A percentile compares a stretch with the other conserved stretches of the same genome.
phyloP scores from a whole-genome alignment of 2,329 filamentous ascomycete species.

The Pezicula carpinea region DNA sequence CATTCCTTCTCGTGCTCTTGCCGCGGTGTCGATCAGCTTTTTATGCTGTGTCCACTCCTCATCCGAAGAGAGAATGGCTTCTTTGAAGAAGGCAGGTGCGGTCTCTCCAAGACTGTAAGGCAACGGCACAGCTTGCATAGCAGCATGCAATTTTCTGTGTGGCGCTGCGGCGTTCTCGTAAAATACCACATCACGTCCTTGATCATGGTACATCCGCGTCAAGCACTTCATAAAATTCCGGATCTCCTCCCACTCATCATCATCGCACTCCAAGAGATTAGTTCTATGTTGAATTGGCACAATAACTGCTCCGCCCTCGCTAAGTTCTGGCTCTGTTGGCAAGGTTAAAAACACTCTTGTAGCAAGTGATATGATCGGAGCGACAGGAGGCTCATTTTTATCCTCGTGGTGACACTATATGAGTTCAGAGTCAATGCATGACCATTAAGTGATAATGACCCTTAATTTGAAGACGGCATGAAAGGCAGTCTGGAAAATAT shows the following conservation, averaged over 20 bases:
- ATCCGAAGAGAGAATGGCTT: conserved; percentile 83
- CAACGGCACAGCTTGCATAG: conserved; percentile 80
- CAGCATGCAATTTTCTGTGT: conserved; percentile 74
- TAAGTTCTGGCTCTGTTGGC: conserved; percentile 83
- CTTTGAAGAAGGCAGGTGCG: conserved; percentile 90
- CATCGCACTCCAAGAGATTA: conserved; percentile 95
- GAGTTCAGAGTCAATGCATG: too few species aligned
- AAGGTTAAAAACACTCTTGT: conserved; percentile 86
- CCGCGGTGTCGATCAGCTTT: conserved; percentile 85
- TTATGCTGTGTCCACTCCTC: conserved; percentile 95
- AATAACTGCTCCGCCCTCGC: conserved; percentile 78
- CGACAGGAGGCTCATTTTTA: conserved; percentile 66
- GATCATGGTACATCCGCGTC: conserved; percentile 89
- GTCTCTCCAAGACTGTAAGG: conserved; percentile 89
- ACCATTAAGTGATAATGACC: too few species aligned
- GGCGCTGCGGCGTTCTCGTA: conserved; percentile 94
- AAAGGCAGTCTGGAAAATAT: too few species aligned
- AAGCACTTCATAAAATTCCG: conserved; percentile 98
- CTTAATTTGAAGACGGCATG: too few species aligned
- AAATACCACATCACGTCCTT: conserved; percentile 88
- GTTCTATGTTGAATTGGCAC: conserved; percentile 81
- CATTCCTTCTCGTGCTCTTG: conserved; percentile 58
- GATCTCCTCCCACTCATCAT: conserved; percentile 98
- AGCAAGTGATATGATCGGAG: conserved; percentile 79
- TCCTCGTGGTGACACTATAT: conserved; percentile 79